Percentiles rank a stretch among this genome's conserved stretches.
phyloP scores from a whole-genome alignment of 768 basidiomycete genomes.

The Aureoboletus auriporus region DNA sequence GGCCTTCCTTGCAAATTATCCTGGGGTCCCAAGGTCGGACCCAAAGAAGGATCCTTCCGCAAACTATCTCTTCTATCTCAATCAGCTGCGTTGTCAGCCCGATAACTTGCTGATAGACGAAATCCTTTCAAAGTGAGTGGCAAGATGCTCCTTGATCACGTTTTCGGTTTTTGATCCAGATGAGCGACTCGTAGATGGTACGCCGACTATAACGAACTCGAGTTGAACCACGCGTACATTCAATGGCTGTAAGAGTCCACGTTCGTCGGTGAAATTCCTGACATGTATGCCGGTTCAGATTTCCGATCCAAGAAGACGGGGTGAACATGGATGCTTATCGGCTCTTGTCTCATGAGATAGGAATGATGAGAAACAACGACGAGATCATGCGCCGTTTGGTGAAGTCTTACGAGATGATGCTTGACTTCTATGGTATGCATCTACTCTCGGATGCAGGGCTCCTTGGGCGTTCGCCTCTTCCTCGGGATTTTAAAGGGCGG shows the following conservation, averaged over 20 bases:
- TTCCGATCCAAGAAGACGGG: slow-evolving; percentile 71
- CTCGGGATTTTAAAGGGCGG: slow-evolving; percentile 46
- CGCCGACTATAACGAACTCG: slow-evolving; percentile 58
- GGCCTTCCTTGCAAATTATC: slow-evolving; percentile 26
- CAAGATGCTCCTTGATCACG: not conserved
- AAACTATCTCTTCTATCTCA: slow-evolving; percentile 63
- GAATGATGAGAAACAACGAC: slow-evolving; percentile 48
- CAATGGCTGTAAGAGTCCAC: slow-evolving; percentile 66
- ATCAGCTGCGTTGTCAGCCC: slow-evolving; percentile 52
- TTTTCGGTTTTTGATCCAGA: not conserved
- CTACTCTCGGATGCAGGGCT: slow-evolving; percentile 58
- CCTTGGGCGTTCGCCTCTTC: slow-evolving; percentile 46
- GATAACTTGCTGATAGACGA: slow-evolving; percentile 61
- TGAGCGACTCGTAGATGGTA: slow-evolving; percentile 48
- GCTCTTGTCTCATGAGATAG: slow-evolving; percentile 61
- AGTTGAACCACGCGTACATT: slow-evolving; percentile 68
- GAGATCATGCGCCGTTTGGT: slow-evolving; percentile 47
- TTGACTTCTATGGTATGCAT: slow-evolving; percentile 78
- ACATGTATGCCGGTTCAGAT: slow-evolving; percentile 34
- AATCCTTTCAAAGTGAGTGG: slow-evolving; percentile 51
- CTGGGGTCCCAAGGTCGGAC: slow-evolving; percentile 6
- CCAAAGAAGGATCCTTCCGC: slow-evolving; percentile 17
- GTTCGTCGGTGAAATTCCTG: not conserved
- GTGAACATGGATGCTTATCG: slow-evolving; percentile 68
- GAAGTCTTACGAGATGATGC: slow-evolving; percentile 66